Percentiles rank a stretch among this genome's conserved stretches.
These are phyloP conservation scores for Ophiostoma tasmaniense DNA, from an alignment of 2,329 filamentous ascomycete species.

Conservation along the genomic window DNA sequence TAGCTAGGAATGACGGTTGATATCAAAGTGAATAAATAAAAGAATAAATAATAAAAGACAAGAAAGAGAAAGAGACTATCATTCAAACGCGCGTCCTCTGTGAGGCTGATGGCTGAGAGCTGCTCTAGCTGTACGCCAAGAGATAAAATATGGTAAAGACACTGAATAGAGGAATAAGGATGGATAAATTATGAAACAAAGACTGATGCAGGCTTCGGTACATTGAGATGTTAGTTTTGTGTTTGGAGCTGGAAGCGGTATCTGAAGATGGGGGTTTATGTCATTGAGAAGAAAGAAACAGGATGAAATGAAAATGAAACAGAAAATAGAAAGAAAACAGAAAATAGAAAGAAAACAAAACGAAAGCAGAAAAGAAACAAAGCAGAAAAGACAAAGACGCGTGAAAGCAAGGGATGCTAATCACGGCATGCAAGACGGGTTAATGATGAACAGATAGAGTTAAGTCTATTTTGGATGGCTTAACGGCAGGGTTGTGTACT, in stretches of 20 bases:
- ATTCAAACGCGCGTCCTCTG: conserved; percentile 13
- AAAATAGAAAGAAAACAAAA: background rate
- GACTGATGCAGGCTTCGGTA: background rate
- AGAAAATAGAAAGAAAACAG: background rate
- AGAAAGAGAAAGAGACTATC: conserved; percentile 5
- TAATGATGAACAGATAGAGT: background rate
- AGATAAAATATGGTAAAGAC: too few species aligned
- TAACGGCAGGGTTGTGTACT: too few species aligned
- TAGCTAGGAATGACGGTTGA: too few species aligned
- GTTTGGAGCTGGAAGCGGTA: background rate
- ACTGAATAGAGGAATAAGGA: too few species aligned
- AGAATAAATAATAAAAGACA: background rate
- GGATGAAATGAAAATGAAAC: background rate
- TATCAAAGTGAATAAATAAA: too few species aligned
- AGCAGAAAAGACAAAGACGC: background rate
- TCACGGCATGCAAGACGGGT: too few species aligned
- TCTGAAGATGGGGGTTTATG: too few species aligned
- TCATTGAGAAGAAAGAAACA: background rate
- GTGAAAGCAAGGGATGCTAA: background rate
- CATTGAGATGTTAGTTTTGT: background rate
- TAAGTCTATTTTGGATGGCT: background rate
- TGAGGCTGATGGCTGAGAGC: background rate
- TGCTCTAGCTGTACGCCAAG: background rate
- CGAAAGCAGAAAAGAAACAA: background rate
- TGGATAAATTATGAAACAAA: background rate